phyloP scores from a whole-genome alignment of 192 early-diverging fungal genomes.

The Funneliformis geosporum region DNA sequence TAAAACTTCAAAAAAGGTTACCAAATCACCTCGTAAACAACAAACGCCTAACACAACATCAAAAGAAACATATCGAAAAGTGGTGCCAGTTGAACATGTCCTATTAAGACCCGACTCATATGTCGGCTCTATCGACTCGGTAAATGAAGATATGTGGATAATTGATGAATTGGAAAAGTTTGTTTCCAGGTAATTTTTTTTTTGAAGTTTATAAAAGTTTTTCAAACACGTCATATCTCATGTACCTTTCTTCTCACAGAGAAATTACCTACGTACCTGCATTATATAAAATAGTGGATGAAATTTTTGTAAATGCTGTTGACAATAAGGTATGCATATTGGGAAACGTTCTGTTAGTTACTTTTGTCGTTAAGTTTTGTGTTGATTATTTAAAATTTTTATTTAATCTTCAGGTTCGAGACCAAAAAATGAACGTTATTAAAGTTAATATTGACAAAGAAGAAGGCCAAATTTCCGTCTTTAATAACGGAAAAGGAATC shows the following conservation, averaged over 20 bases:
- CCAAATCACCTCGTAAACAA: too few relatives aligned
- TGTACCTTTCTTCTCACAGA: conserved; percentile 42
- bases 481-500: conserved; percentile 94
- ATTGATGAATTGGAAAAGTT: conserved; percentile 69
- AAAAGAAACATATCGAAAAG: conserved; percentile 96
- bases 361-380: too few relatives aligned
- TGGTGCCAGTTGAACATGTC: conserved; percentile 94
- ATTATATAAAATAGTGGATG: conserved; percentile 98
- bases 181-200: not conserved
- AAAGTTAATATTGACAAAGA: conserved; percentile 86
- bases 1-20: too few relatives aligned
- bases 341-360: too few relatives aligned
- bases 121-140: conserved; percentile 89
- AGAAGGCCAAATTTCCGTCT: conserved; percentile 78
- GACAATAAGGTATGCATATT: conserved; percentile 80
- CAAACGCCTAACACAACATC: too few relatives aligned
- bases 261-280: conserved; percentile 81
- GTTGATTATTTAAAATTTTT: too few relatives aligned
- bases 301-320: conserved; percentile 96
- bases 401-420: conserved; percentile 57
- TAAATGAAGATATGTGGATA: conserved; percentile 83
- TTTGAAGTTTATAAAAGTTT: too few relatives aligned
- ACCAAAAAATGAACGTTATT: conserved; percentile 82
- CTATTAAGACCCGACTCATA: conserved; percentile 94
- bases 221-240: too few relatives aligned